A percentile compares a stretch with the other conserved stretches of the same genome.
phyloP scores from a whole-genome alignment of 163 green algal genomes.

The Smithsoniella earleae region DNA sequence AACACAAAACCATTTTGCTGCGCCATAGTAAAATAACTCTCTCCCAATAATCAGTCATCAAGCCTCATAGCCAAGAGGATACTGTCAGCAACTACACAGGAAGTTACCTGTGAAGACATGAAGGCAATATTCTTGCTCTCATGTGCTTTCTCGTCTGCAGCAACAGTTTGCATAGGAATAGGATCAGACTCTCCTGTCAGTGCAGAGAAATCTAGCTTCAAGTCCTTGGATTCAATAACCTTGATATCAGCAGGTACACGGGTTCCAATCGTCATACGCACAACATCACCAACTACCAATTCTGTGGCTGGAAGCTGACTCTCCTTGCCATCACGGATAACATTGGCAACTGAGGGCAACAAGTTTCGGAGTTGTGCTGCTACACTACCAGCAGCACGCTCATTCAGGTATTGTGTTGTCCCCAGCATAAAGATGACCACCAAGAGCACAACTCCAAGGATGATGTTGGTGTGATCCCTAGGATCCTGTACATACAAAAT shows the following conservation, averaged over 20 bases:
- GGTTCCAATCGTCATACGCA: constrained; percentile 79
- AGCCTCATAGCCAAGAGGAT: too few relatives aligned
- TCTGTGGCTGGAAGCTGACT: constrained; percentile 55
- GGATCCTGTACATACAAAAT: constrained; percentile 42
- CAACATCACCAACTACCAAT: constrained; percentile 84
- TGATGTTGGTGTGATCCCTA: constrained; percentile 56
- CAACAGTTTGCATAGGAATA: constrained; percentile 1
- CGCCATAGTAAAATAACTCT: too few relatives aligned
- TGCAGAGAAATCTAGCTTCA: constrained; percentile 74
- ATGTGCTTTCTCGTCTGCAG: constrained; percentile 18
- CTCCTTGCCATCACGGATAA: constrained; percentile 38
- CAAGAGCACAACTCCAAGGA: constrained; percentile 60
- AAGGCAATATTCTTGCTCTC: constrained; percentile 28
- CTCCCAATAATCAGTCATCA: too few relatives aligned
- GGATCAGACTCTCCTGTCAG: constrained; percentile 70
- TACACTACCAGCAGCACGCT: constrained; percentile 34
- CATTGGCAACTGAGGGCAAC: constrained; percentile 40
- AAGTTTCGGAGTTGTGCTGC: constrained; percentile 31
- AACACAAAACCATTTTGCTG: too few relatives aligned
- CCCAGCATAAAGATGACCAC: constrained; percentile 59
- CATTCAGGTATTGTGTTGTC: constrained; percentile 60
- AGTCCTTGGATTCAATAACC: constrained; percentile 46
- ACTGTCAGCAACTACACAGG: neutral
- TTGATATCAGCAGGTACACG: constrained; percentile 76
- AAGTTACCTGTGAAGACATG: constrained; percentile 26